phyloP scores from a whole-genome alignment of 2,329 filamentous ascomycete species.

The Annulohypoxylon truncatum region DNA sequence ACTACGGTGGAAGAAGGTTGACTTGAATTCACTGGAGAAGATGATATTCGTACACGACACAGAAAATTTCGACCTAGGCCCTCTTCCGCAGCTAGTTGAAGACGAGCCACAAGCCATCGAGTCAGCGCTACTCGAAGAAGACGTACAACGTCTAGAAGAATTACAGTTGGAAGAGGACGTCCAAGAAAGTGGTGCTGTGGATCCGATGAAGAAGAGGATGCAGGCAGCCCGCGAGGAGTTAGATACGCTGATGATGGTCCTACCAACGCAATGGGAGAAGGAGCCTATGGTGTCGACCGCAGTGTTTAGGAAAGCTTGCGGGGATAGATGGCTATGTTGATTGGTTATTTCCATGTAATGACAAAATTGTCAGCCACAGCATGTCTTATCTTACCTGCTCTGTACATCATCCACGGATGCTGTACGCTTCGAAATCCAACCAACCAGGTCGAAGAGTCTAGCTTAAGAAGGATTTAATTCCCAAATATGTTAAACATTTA shows the following conservation, averaged over 20 bases:
- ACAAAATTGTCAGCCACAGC: slow-evolving; percentile 28
- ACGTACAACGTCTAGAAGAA: slow-evolving; percentile 41
- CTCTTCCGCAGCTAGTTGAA: slow-evolving; percentile 45
- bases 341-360: slow-evolving; percentile 18
- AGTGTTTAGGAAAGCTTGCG: slow-evolving; percentile 45
- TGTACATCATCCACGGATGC: slow-evolving; percentile 31
- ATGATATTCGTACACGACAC: slow-evolving; percentile 50
- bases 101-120: slow-evolving; percentile 43
- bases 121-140: slow-evolving; percentile 38
- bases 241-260: slow-evolving; percentile 47
- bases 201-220: slow-evolving; percentile 48
- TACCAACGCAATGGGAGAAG: slow-evolving; percentile 48
- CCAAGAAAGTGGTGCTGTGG: slow-evolving; percentile 20
- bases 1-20: slow-evolving; percentile 46
- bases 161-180: slow-evolving; percentile 18
- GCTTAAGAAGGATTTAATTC: slow-evolving; percentile 20
- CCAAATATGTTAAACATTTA: slow-evolving; percentile 17
- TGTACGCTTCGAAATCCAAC: slow-evolving; percentile 12
- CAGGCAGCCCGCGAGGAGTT: slow-evolving; percentile 49
- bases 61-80: slow-evolving; percentile 43
- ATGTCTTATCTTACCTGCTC: slow-evolving; percentile 34
- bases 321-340: slow-evolving; percentile 40
- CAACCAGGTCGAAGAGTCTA: slow-evolving; percentile 18
- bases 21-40: slow-evolving; percentile 45
- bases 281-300: slow-evolving; percentile 49